Base-by-base conservation (phyloP, 345 rosid species). In the Erucastrum elatum region DNA sequence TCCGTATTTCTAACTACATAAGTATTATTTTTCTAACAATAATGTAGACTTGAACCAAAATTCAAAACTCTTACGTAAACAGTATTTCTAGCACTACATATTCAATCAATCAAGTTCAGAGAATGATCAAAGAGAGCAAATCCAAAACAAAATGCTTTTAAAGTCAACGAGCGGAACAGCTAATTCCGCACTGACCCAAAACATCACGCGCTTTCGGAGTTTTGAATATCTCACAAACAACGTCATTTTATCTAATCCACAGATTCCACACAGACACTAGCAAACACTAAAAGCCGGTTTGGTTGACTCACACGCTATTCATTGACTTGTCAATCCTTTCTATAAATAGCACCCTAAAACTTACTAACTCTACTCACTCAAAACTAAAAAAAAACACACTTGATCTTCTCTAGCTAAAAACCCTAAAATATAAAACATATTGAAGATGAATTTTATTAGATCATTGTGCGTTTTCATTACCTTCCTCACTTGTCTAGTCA, bases 161-260 rank as follows among this genome's bases (percentile, higher is more conserved):
- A 64, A 72, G 77, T 78, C 82, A 72, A 72, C 56, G 10, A 72
- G 77, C 29, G 17, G 68, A 66, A 73, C 77, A 44, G 71, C 81
- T 77, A 66, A 77, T 56, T 64, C n/a, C 46, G 81, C 81, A 77
- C 75, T 70, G 49, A 27, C 65, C 71, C 31, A 61, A 59, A 60
- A 71, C 33, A 77, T 6, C 66, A 78, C 77, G 77, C 77, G 81
- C 59, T 77, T 77, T 64, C 41, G 33, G 37, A 39, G 33, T 56
- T 66, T 58, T 15, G n/a, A 58, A 53, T 29, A 21, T 16, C 5
- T 0, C 5, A 35, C 13, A 12, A 71, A 66, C 72, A 25, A 5
- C 11, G 72, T 71, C 76, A 73, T 66, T 78, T 72, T 59, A 25
- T 34, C 2, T 27, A 15, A 11, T 37, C 11, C 41, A 35, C 41